Percentiles rank a stretch among this genome's conserved stretches.
Conservation (phyloP, 345 rosid species). For the Citrus mangshanensis region DNA sequence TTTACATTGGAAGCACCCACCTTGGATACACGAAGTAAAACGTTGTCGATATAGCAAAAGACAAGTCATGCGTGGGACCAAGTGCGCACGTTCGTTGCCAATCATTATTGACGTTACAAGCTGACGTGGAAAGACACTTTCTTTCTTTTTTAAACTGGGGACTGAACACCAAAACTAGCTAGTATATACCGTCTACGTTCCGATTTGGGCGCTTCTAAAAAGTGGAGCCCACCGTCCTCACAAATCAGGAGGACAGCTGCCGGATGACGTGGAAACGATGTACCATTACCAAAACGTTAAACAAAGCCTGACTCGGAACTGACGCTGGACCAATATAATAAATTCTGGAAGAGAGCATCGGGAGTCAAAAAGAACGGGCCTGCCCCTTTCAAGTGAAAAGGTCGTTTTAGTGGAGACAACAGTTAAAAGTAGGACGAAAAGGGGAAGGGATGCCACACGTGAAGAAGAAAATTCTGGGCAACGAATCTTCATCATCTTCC, state of each 20-base stretch:
- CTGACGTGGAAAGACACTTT: slow-evolving; percentile 5
- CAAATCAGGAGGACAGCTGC: neutral
- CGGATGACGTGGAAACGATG: slow-evolving; percentile 13
- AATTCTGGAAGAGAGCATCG: neutral
- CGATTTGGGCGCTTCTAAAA: neutral
- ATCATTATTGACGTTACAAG: slow-evolving; percentile 1
- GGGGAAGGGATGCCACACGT: neutral
- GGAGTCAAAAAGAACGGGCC: neutral
- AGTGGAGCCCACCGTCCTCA: slow-evolving; percentile 1
- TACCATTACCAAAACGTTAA: neutral
- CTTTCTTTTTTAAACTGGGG: neutral
- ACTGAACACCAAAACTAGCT: neutral
- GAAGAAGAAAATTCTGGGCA: neutral
- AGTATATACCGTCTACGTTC: neutral
- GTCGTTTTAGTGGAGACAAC: neutral
- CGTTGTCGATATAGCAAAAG: slow-evolving; percentile 10
- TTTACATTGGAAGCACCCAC: slow-evolving; percentile 7
- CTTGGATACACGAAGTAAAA: slow-evolving; percentile 22
- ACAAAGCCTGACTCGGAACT: slow-evolving; percentile 19
- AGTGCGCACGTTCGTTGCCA: neutral
- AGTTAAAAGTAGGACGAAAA: neutral
- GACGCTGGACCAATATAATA: slow-evolving; percentile 5
- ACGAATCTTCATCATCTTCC: neutral
- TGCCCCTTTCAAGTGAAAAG: neutral
- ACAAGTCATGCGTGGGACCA: slow-evolving; percentile 7